These are phyloP conservation scores for Fomitopsis pinicola DNA, from an alignment of 1,284 basidiomycete species.

Conservation along the genomic window DNA sequence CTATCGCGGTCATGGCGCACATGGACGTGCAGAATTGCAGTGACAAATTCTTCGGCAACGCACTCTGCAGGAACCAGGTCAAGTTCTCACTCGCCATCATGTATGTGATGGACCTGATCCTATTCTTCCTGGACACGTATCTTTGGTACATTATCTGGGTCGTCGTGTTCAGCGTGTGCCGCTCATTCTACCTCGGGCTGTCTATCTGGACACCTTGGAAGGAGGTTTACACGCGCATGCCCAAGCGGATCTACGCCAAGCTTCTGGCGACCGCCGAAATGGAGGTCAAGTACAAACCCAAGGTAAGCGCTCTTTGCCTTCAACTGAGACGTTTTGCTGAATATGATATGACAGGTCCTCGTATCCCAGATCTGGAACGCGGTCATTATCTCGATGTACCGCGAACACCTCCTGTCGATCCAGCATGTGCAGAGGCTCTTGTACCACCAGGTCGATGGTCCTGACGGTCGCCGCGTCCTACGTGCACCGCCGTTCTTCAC, in stretches of 20 bases:
- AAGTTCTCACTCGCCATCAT: constrained; percentile 91
- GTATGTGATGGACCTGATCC: constrained; percentile 92
- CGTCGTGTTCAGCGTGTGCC: constrained; percentile 87
- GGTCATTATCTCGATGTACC: constrained; percentile 97
- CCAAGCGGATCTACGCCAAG: constrained; percentile 96
- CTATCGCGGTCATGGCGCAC: constrained; percentile 88
- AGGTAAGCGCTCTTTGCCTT: constrained; percentile 40
- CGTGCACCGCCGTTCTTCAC: constrained; percentile 96
- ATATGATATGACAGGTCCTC: constrained; percentile 54
- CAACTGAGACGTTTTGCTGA: not conserved
- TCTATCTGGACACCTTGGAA: constrained; percentile 98
- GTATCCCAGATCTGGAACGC: constrained; percentile 99
- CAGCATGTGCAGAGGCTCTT: constrained; percentile 92
- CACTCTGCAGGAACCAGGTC: constrained; percentile 84
- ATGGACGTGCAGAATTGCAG: constrained; percentile 85
- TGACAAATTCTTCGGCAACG: constrained; percentile 77
- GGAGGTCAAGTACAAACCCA: constrained; percentile 98
- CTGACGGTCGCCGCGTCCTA: constrained; percentile 84
- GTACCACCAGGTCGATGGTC: constrained; percentile 88
- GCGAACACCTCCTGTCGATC: constrained; percentile 92
- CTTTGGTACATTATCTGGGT: constrained; percentile 98
- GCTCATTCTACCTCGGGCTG: constrained; percentile 86
- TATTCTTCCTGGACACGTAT: constrained; percentile 98
- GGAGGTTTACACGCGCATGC: constrained; percentile 91
- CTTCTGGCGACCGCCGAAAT: constrained; percentile 89